Evolutionary conservation across 2,329 filamentous ascomycete genomes (phyloP).

Genomic region (Fusarium circinatum): DNA sequence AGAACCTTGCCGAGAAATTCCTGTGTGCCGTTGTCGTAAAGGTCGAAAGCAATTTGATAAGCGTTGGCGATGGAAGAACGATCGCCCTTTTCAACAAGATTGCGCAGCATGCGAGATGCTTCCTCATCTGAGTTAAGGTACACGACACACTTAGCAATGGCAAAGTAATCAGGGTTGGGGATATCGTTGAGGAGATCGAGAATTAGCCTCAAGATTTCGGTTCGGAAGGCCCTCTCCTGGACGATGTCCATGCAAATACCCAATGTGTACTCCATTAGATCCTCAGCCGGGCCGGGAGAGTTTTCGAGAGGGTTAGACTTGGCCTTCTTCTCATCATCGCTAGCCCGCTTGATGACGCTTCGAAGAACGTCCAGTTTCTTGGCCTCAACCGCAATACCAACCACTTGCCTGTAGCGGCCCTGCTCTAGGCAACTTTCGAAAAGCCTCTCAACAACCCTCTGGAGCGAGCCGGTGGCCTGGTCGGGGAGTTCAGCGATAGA

Average conservation of each 20-base stretch:
- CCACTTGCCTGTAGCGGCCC: constrained; percentile 92
- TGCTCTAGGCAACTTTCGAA: constrained; percentile 90
- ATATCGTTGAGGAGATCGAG: constrained; percentile 96
- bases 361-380: constrained; percentile 90
- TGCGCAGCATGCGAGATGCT: constrained; percentile 85
- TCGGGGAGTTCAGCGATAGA: constrained; percentile 74
- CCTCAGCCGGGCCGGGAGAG: constrained; percentile 75
- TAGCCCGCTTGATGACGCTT: constrained; percentile 88
- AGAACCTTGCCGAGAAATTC: constrained; percentile 94
- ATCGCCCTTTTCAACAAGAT: constrained; percentile 83
- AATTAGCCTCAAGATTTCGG: constrained; percentile 87
- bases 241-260: constrained; percentile 98
- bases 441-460: constrained; percentile 85
- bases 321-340: constrained; percentile 80
- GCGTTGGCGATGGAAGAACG: constrained; percentile 83
- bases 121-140: constrained; percentile 93
- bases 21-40: constrained; percentile 98
- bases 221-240: constrained; percentile 87
- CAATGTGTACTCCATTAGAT: constrained; percentile 95
- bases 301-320: constrained; percentile 65
- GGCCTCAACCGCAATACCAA: constrained; percentile 95
- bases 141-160: constrained; percentile 96
- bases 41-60: constrained; percentile 97
- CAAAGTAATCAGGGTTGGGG: constrained; percentile 93
- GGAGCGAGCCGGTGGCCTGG: constrained; percentile 80